A percentile compares a stretch with the other conserved stretches of the same genome.
These are phyloP conservation scores for Plasmodium knowlesi DNA, from an alignment of 169 alveolate genomes.

Conservation along the genomic window DNA sequence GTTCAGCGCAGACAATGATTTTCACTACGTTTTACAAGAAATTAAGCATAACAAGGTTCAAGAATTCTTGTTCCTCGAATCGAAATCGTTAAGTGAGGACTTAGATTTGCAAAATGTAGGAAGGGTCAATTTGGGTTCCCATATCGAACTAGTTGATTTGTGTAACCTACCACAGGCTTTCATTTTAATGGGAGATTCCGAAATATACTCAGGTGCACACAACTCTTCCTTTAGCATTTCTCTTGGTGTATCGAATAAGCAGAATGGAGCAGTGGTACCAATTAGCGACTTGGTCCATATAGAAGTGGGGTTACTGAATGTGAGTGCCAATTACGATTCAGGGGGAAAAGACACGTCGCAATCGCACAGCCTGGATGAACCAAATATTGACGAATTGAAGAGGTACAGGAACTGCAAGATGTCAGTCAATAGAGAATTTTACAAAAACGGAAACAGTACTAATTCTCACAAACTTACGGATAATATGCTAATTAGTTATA, in stretches of 20 bases:
- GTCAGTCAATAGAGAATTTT: neutral
- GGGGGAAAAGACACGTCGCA: neutral
- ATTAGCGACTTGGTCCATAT: conserved; percentile 4
- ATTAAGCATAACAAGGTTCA: conserved; percentile 38
- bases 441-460: neutral
- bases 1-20: conserved; percentile 52
- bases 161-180: conserved; percentile 11
- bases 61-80: conserved; percentile 21
- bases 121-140: conserved; percentile 43
- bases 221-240: conserved; percentile 43
- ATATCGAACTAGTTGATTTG: conserved; percentile 39
- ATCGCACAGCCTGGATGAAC: neutral
- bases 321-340: neutral
- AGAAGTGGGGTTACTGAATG: conserved; percentile 41
- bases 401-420: neutral
- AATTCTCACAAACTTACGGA: conserved; percentile 9
- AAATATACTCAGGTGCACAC: conserved; percentile 49
- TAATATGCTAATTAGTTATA: conserved; percentile 1
- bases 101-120: neutral
- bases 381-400: neutral
- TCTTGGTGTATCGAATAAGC: neutral
- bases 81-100: neutral
- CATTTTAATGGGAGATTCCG: conserved; percentile 21
- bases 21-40: conserved; percentile 49
- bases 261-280: neutral